Base-by-base conservation (phyloP, 1,139 yeast species). In the Geotrichum australiense region DNA sequence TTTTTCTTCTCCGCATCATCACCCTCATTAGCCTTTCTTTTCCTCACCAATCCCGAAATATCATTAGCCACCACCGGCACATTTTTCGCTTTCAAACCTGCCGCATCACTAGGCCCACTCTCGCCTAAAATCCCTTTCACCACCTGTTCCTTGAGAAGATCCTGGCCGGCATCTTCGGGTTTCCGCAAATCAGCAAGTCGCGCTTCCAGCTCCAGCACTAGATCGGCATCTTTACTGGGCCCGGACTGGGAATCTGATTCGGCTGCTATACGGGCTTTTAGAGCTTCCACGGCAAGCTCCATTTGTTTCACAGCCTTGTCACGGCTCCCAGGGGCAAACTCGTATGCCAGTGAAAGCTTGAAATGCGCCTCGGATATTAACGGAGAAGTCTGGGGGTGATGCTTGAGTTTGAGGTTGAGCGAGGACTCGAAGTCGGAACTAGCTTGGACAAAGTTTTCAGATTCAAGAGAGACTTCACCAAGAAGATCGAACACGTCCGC, bases 401-500 rank as follows among this genome's bases (percentile, higher is more conserved):
- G 63, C 47, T 75, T 66, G 37, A 66, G 55, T 57, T 89, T 73
- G 39, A 82, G 62, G 16, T 71, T 63, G 33, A 83, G 69, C 40
- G 85, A 69, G 11, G 71, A 63, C 36, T 68, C 64, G 45, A 84
- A 73, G 58, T 87, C 96, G 19, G 64, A 66, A 0, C 80, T 75
- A 0, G 95, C 84, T 59, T 85, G 94, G 11, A 67, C 64, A 57
- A 85, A 85, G 60, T 85, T 84, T 53, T 87, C 71, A 37, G 89
- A 78, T 57, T 87, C 96, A 31, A 87, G 66, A 0, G 94, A 81
- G 5, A 89, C 83, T 58, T 91, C 97, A 18, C 97, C 97, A 16
- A 87, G 68, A 6, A 89, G 62, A 56, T 83, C 93, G 56, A 78
- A 82, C 0, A 81, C 76, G 46, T 85, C 93, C 0, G 93, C 78